Evolutionary conservation across 1,284 basidiomycete species (phyloP), one percentile per base, ranked within the genome.

Genomic region (Ganoderma boninense): DNA sequence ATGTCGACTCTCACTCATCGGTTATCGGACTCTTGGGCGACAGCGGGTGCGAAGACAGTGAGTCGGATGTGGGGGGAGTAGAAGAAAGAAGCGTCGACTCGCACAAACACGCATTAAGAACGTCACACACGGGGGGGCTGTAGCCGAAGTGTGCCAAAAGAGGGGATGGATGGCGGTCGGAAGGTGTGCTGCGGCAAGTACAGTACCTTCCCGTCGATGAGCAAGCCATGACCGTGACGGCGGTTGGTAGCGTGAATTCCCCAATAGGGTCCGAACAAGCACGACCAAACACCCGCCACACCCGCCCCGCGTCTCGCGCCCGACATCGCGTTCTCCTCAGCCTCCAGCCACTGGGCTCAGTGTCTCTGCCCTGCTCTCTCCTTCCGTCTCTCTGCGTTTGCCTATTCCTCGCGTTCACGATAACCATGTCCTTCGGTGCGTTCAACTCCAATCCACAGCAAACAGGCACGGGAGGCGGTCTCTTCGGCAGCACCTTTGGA

Each of bases 391-490:
- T 38, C 26, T 57, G 46, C 38, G 32, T 26, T 49, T 38, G 14
- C 49, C 38, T 43, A 32, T 23, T 44, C 29, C n/a, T 43, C 18
- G 3, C 32, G 46, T 64, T 38, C 40, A 59, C 32, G 38, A 68
- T 40, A 20, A n/a, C 44, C 42, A 69, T 74, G 73, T 74, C 73
- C 35, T 74, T 74, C 65, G 71, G 72, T 23, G 69, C 38, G 2
- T 75, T 75, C 64, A 71, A 72, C 0, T 49, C 42, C 54, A 43
- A 69, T 20, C 69, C 68, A 62, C 72, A 73, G 38, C 67, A 66
- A 40, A 43, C 57, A 0, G 71, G 68, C 14, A 35, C 67, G 3
- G 70, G 70, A 1, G 69, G 72, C 10, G 69, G 72, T 16, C 54
- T 73, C 32, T 71, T 74, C 26, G 68, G 69, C n/a, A 67, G 69